Evolutionary conservation across 148 eudicot genomes (phyloP), one percentile per base, ranked within the genome.

Genomic region (Rhododendron griersonianum): DNA sequence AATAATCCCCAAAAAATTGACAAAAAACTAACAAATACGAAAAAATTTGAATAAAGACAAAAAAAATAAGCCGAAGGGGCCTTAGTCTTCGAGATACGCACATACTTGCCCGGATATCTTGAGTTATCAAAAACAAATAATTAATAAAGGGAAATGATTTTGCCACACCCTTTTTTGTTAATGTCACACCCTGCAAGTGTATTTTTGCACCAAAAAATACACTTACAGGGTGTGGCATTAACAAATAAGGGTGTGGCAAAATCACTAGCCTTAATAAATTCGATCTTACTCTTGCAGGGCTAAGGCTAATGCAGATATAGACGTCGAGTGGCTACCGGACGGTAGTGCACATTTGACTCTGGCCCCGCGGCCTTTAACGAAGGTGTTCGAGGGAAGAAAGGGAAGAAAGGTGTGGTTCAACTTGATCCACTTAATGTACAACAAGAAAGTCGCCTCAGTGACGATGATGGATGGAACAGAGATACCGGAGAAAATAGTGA

Each of bases 391-490:
- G 44, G 44, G 44, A 41, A 41, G 44, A 41, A 91, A 91, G 0
- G 91, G 92, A 83, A 87, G 92, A 81, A 91, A 82, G 81, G 86
- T 91, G 91, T 91, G 93, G 93, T 91, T 91, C 90, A 91, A 91
- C 87, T 88, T 91, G 3, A 16, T 91, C 33, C 90, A 88, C 3
- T 89, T 91, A 1, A 90, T 91, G 93, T 57, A 91, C 21, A 90
- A 90, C 19, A 91, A 89, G 84, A 89, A 88, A 79, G 41, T 69
- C 14, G 88, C 91, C 88, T 90, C 92, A 7, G 90, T 91, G 0
- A 82, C 85, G 1, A 90, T 91, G 92, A 91, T 91, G 0, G 92
- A 91, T 44, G 93, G 91, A 44, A 86, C 78, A 8, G 90, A 89
- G 83, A 90, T 91, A 73, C 91, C 92, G 0, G 84, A 25, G 16